A percentile compares a stretch with the other conserved stretches of the same genome.
These are phyloP conservation scores for Neopestalotiopsis rosae DNA, from an alignment of 2,329 filamentous ascomycete genomes.

Conservation along the genomic window DNA sequence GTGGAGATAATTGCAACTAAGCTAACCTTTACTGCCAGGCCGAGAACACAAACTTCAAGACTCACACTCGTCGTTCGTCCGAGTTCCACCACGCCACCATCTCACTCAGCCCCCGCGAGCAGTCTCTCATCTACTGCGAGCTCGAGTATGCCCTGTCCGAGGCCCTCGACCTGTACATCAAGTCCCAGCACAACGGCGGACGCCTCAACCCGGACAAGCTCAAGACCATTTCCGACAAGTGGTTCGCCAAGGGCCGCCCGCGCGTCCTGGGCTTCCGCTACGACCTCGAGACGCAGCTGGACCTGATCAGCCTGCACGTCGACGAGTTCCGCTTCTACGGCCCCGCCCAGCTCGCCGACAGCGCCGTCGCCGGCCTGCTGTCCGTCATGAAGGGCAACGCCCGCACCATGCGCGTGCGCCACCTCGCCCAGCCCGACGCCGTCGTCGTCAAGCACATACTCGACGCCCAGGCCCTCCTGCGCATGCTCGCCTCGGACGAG, in stretches of 20 bases:
- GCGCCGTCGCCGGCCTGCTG: constrained; percentile 53
- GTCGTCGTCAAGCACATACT: constrained; percentile 63
- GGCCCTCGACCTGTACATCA: constrained; percentile 58
- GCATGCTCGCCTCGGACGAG: constrained; percentile 52
- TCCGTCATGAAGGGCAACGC: constrained; percentile 59
- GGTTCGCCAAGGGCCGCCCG: constrained; percentile 58
- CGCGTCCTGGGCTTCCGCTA: constrained; percentile 63
- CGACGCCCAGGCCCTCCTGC: constrained; percentile 56
- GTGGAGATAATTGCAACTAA: neutral
- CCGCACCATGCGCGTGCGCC: constrained; percentile 57
- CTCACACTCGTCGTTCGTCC: constrained; percentile 32
- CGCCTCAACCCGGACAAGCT: constrained; percentile 57
- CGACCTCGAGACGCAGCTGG: constrained; percentile 65
- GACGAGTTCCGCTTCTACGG: constrained; percentile 62
- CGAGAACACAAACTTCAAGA: constrained; percentile 42
- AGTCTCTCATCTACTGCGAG: constrained; percentile 64
- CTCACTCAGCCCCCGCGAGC: constrained; percentile 60
- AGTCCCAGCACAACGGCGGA: constrained; percentile 58
- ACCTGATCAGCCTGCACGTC: constrained; percentile 55
- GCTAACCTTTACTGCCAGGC: constrained; percentile 17
- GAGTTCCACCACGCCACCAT: constrained; percentile 46
- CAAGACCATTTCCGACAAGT: constrained; percentile 55
- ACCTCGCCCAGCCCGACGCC: constrained; percentile 63
- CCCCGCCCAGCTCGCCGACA: constrained; percentile 45
- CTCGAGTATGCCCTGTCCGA: constrained; percentile 60